Evolutionary conservation across 768 basidiomycete species (phyloP).

Genomic region (Leccinellum rugosiceps): DNA sequence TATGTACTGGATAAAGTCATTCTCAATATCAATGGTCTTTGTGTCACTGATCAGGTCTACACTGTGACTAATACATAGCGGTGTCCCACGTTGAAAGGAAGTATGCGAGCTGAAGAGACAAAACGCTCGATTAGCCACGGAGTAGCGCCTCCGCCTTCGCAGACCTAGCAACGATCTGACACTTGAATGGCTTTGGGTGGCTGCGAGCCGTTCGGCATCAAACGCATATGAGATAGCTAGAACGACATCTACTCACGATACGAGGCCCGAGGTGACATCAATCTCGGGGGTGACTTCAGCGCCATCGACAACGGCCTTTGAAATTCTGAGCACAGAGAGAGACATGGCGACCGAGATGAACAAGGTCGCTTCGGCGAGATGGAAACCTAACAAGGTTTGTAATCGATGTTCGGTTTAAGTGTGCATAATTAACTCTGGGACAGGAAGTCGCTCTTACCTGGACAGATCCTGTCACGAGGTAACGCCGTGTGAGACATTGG

Average conservation of each 20-base stretch:
- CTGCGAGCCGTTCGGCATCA: background rate
- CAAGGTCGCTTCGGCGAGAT: conserved; percentile 29
- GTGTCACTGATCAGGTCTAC: no score
- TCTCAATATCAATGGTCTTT: no score
- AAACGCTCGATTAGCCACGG: no score
- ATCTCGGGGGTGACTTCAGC: conserved; percentile 36
- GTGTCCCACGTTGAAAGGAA: no score
- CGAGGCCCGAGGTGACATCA: conserved; percentile 33
- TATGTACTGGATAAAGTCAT: no score
- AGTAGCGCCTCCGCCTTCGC: conserved; percentile 31
- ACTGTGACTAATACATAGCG: no score
- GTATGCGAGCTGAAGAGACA: no score
- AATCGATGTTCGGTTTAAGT: no score
- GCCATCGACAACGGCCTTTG: conserved; percentile 40
- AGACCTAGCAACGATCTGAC: conserved; percentile 51
- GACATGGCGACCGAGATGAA: conserved; percentile 32
- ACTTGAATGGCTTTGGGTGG: conserved; percentile 56
- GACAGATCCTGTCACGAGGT: conserved; percentile 22
- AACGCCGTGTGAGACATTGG: no score
- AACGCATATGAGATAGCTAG: background rate
- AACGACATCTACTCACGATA: conserved; percentile 36
- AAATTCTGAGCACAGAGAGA: conserved; percentile 46
- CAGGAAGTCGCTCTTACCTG: conserved; percentile 11
- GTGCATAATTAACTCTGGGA: background rate
- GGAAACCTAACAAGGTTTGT: conserved; percentile 16